These are phyloP conservation scores for Elymus sibiricus DNA, from an alignment of 176 grass and related monocot species.

Conservation along the genomic window DNA sequence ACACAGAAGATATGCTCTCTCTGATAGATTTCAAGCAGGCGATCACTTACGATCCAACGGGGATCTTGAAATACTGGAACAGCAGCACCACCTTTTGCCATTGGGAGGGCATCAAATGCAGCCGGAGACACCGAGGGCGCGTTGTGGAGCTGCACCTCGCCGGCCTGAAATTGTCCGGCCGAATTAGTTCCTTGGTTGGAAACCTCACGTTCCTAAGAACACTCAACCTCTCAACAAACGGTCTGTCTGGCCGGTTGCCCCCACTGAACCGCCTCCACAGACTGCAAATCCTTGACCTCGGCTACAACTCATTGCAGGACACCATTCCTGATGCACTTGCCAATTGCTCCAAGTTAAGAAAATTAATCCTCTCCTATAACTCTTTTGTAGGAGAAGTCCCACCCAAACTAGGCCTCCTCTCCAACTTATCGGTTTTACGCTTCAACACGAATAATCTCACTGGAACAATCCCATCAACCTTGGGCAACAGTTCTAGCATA, in stretches of 20 bases:
- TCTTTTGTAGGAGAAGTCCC: conserved; percentile 21
- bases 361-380: neutral
- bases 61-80: neutral
- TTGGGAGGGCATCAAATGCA: conserved; percentile 9
- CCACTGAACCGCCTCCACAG: neutral
- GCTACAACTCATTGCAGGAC: neutral
- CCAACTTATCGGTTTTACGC: neutral
- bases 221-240: conserved; percentile 2
- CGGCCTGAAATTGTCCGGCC: neutral
- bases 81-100: neutral
- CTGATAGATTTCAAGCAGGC: neutral
- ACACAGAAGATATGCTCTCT: neutral
- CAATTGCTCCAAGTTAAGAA: neutral
- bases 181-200: neutral
- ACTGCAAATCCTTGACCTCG: neutral
- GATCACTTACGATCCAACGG: neutral
- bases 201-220: neutral
- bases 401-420: conserved; percentile 1
- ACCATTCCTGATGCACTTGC: neutral
- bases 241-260: neutral
- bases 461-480: conserved; percentile 6
- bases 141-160: neutral
- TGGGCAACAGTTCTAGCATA: neutral
- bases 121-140: neutral
- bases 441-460: neutral